phyloP scores from a whole-genome alignment of 306 rosid species.

The Rubus parviflorus region DNA sequence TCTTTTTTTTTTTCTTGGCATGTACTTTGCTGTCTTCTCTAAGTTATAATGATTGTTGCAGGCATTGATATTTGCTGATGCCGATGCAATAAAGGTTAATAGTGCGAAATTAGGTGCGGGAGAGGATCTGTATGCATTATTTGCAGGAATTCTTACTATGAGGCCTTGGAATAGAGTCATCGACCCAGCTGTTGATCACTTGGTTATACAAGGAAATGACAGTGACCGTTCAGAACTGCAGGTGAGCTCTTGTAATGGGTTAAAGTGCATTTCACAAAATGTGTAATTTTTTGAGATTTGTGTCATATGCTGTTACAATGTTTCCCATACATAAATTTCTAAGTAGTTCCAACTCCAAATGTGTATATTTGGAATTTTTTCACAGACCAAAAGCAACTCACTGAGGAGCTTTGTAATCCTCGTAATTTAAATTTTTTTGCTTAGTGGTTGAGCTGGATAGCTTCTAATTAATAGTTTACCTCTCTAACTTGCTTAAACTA shows the following conservation, averaged over 20 bases:
- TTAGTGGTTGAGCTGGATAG: constrained; percentile 19
- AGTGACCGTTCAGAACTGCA: constrained; percentile 80
- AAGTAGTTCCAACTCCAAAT: background rate
- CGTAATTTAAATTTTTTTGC: constrained; percentile 8
- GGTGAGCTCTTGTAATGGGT: constrained; percentile 50
- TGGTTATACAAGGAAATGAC: constrained; percentile 70
- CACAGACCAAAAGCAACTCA: background rate
- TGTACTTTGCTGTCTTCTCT: constrained; percentile 3
- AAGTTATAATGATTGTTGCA: constrained; percentile 25
- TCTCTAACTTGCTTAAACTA: constrained; percentile 16
- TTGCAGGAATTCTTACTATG: constrained; percentile 96
- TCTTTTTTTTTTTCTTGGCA: background rate
- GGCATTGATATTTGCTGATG: constrained; percentile 84
- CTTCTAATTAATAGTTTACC: background rate
- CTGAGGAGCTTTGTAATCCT: background rate
- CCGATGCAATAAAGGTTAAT: constrained; percentile 72
- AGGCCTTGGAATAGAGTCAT: constrained; percentile 92
- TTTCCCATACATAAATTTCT: background rate
- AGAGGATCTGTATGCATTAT: constrained; percentile 85
- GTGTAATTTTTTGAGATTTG: background rate
- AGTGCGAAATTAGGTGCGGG: constrained; percentile 96
- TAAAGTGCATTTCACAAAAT: background rate
- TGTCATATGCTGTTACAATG: background rate
- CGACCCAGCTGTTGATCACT: constrained; percentile 81
- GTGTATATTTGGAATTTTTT: background rate